Base-by-base conservation (phyloP, 139 green algal genomes). In the Eudorina sp. region DNA sequence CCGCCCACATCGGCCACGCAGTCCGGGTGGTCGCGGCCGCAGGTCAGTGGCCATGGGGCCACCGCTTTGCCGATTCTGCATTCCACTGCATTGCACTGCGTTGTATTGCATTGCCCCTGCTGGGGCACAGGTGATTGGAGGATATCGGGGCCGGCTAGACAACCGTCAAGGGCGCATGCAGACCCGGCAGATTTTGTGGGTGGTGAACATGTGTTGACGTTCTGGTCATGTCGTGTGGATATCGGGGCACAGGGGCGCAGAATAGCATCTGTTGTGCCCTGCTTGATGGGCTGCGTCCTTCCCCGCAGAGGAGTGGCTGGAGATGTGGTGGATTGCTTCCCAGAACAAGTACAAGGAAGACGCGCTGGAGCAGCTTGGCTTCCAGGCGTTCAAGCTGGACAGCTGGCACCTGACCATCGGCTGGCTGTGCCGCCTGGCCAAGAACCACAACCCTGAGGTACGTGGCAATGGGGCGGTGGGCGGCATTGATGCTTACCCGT, bases 291-390 rank as follows among this genome's bases (percentile, higher is more conserved):
- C 16, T 21, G 29, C 84, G 72, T 43, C 34, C 23, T 60, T 55
- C 18, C 41, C 8, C 34, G 68, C 88, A 82, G 88, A 92, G 84
- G 85, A 92, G 73, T 92, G 90, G 90, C 62, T 92, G 48, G 85
- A 92, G 85, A 79, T 90, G 60, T 92, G 90, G 90, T 92, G 90
- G 90, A 45, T 87, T 34, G n/a, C 53, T 34, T 23, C 4, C n/a
- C 84, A 75, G 40, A 27, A 79, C 48, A 82, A 80, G 45, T 46
- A 80, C 80, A 34, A 78, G n/a, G 48, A 77, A 0, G 55, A 80
- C 25, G 77, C 51, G 18, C 46, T 73, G 68, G 76, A 88, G 77
- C 51, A 29, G 43, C 64, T 80, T 53, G 73, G 84, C 48, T 53
- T 70, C 66, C 58, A 79, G 34, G 48, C 55, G 2, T 91, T 91